phyloP scores from a whole-genome alignment of 176 grass and related monocot genomes.

The Dactylis glomerata region DNA sequence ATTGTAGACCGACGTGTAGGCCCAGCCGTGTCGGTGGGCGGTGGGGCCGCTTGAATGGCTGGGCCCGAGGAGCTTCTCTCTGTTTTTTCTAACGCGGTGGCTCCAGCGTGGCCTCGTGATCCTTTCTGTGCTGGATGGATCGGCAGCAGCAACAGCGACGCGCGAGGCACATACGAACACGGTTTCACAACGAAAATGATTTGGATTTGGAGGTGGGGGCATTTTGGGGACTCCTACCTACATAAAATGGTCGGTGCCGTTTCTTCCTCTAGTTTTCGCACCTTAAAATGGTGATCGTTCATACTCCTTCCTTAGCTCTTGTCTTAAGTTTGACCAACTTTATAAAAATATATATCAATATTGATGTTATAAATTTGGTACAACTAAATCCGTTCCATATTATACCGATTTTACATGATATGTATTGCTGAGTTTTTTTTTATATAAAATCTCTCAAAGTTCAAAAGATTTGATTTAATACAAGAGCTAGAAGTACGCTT shows the following conservation, averaged over 20 bases:
- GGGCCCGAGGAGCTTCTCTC: not conserved
- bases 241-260: not conserved
- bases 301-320: no score
- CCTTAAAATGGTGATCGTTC: not conserved
- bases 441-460: no score
- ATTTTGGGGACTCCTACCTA: not conserved
- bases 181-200: constrained; percentile 22
- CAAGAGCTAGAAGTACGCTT: no score
- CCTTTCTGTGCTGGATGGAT: not conserved
- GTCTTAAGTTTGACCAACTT: no score
- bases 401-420: no score
- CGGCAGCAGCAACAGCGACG: not conserved
- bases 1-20: not conserved
- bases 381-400: no score
- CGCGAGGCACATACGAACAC: not conserved
- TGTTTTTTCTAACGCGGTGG: not conserved
- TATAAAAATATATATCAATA: no score
- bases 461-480: no score
- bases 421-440: no score
- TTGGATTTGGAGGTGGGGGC: not conserved
- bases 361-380: no score
- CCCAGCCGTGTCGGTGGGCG: constrained; percentile 33
- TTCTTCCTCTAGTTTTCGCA: not conserved
- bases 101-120: constrained; percentile 12
- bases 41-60: not conserved